Evolutionary conservation across 73 alveolate genomes (phyloP).

Genomic region (Halteria grandinella): DNA sequence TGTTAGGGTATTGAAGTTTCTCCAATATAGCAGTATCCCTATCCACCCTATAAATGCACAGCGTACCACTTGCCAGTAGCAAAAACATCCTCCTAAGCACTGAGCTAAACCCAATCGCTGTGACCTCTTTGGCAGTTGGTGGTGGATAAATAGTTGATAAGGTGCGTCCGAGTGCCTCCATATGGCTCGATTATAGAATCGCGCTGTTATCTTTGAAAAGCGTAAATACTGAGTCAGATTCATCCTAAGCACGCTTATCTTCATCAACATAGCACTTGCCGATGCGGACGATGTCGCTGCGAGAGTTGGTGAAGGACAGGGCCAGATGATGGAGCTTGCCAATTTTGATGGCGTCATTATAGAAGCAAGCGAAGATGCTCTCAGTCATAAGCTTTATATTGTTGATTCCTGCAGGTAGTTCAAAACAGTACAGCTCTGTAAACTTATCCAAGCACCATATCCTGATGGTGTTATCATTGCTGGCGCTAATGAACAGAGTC

Average conservation of each 20-base stretch:
- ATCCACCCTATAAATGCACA: conserved; percentile 65
- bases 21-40: conserved; percentile 71
- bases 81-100: conserved; percentile 52
- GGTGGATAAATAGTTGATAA: conserved; percentile 70
- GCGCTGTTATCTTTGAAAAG: conserved; percentile 65
- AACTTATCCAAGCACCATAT: conserved; percentile 72
- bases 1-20: conserved; percentile 65
- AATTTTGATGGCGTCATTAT: conserved; percentile 53
- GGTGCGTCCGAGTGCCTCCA: conserved; percentile 26
- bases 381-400: conserved; percentile 60
- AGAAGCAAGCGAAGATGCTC: conserved; percentile 64
- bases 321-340: conserved; percentile 58
- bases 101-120: conserved; percentile 39
- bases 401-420: conserved; percentile 61
- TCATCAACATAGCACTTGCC: conserved; percentile 50
- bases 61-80: conserved; percentile 62
- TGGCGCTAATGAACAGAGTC: conserved; percentile 65
- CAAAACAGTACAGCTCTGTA: conserved; percentile 67
- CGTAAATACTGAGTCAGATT: conserved; percentile 46
- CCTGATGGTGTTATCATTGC: conserved; percentile 64
- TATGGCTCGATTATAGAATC: neutral
- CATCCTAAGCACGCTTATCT: neutral
- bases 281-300: conserved; percentile 25
- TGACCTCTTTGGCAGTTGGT: conserved; percentile 63
- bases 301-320: conserved; percentile 37